Base-by-base conservation (phyloP, 352 stramenopile species). In the Halophytophthora polymorphica region DNA sequence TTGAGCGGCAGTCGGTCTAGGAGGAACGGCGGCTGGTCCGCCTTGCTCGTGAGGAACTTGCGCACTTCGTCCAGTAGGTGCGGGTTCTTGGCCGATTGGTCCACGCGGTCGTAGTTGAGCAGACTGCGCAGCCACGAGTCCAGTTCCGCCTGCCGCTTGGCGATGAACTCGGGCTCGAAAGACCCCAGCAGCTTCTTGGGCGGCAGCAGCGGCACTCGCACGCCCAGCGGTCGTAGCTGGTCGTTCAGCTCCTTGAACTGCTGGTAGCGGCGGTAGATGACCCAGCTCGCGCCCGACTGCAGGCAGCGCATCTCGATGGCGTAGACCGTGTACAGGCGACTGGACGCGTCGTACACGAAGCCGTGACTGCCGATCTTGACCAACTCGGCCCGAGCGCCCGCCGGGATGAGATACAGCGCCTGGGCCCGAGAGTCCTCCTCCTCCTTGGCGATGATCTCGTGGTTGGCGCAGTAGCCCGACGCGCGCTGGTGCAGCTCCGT, bases 141-240 rank as follows among this genome's bases (percentile, higher is more conserved):
- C 25, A 94, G 58, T 11, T 92, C 76, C 2, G 55, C 66, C 54
- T 92, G 84, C 0, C 84, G 73, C 52, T 92, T 88, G 0, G 66
- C 53, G 31, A 94, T 75, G 29, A 94, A 94, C 13, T 91, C 80
- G 1, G 80, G 67, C 37, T 94, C 84, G 39, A 94, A 90, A 14
- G 78, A 89, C 1, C 84, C 84, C 28, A 94, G 64, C 15, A 94
- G 66, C 50, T 94, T 94, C 64, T 92, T 92, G 3, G 84, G 84
- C 34, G 84, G 84, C 11, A 94, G 55, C 34, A 88, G 58, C 12
- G 82, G 84, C 17, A 90, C 73, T n/a, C 81, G 76, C 10, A 93
- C 70, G 5, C 82, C 83, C 46, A 86, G 56, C 4, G 69, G 64
- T 28, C 67, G 77, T 19, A 95, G 55, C 15, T 66, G 51, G 33